Conservation (phyloP, 805 yeast genomes). For the Candida easanensis region DNA sequence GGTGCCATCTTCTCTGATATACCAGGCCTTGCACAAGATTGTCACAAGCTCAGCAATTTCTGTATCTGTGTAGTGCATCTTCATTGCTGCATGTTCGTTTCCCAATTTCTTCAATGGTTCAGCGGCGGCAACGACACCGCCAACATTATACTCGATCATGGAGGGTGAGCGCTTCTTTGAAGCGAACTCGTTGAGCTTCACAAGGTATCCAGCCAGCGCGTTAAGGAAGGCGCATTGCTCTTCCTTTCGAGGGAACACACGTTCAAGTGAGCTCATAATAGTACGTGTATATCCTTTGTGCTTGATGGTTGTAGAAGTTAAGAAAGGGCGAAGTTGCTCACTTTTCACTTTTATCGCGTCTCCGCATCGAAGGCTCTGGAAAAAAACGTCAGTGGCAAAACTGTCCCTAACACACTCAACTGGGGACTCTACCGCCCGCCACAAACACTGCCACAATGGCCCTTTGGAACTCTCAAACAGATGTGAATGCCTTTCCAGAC, state of each 20-base stretch:
- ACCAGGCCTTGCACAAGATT: constrained; percentile 13
- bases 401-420: not conserved
- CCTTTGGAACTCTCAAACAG: constrained; percentile 23
- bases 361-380: not conserved
- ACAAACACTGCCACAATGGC: constrained; percentile 15
- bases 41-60: constrained; percentile 6
- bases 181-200: constrained; percentile 10
- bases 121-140: constrained; percentile 38
- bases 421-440: not conserved
- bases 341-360: not conserved
- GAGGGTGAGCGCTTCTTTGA: constrained; percentile 8
- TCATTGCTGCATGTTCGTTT: not conserved
- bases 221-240: constrained; percentile 11
- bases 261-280: constrained; percentile 6
- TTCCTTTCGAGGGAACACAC: constrained; percentile 6
- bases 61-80: constrained; percentile 6
- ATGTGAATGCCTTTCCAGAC: constrained; percentile 20
- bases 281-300: not conserved
- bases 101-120: constrained; percentile 12
- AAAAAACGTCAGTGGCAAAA: no score
- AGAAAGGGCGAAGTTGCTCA: not conserved
- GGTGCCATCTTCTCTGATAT: constrained; percentile 17
- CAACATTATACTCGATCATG: constrained; percentile 37
- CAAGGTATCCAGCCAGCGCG: constrained; percentile 15
- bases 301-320: no score